Evolutionary conservation across 2,329 filamentous ascomycete genomes (phyloP), one percentile per base, ranked within the genome.

Genomic region (Fusarium staphyleae): DNA sequence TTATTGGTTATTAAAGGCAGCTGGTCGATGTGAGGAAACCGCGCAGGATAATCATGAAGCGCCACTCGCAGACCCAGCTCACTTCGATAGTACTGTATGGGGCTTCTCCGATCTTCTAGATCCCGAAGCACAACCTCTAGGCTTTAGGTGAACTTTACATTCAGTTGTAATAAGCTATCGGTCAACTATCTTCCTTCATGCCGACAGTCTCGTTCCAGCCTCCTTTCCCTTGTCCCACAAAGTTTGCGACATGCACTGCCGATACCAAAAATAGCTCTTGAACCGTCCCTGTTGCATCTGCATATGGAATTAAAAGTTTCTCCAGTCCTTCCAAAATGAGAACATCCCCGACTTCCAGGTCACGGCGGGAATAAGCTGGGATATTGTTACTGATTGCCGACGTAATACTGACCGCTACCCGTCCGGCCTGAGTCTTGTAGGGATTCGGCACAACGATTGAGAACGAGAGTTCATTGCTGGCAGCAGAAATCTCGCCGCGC

Each of bases 341-440:
- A 35, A 46, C 33, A 36, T 46, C 43, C n/a, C 43, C 43, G 12
- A 46, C 32, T 37, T 46, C 43, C 19, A 46, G 14, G 16, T 46
- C 19, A 30, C 19, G 24, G 33, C 43, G 22, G 12, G 32, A 46
- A 28, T 29, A n/a, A 36, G 43, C 43, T 13, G 32, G 32, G 19
- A 36, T 35, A n/a, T 29, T 22, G 24, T 24, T 36, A 46, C 18
- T 13, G 12, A 46, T 37, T 36, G n/a, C 5, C 33, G 32, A 46
- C 19, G 43, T 36, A 36, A 46, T 36, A 36, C 43, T 46, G 13
- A 46, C 43, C n/a, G 43, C 18, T 30, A 46, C 22, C 15, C 33
- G 32, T 46, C 32, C 19, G 43, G 43, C 4, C 29, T 46, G 43
- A 46, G 43, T 10, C 7, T 35, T 36, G 19, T 30, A 14, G 32